Conservation (phyloP, 2,329 filamentous ascomycete genomes). For the Aspergillus vadensis region DNA sequence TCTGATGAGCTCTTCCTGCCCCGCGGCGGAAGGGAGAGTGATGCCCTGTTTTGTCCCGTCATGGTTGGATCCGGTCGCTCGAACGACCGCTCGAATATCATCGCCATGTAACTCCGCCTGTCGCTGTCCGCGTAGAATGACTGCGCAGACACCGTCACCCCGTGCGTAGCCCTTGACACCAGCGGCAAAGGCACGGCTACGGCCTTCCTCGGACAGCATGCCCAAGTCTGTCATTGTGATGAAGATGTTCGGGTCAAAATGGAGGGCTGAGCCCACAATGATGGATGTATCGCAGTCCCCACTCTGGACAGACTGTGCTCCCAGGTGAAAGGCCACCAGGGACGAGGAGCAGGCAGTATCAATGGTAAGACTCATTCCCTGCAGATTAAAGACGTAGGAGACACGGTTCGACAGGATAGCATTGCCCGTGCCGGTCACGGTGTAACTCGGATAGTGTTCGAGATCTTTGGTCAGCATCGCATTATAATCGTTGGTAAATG, state of each 20-base stretch:
- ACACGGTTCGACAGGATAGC: conserved; percentile 37
- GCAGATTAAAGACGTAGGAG: conserved; percentile 40
- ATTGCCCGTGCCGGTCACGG: conserved; percentile 25
- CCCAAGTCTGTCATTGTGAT: conserved; percentile 32
- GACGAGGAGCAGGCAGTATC: conserved; percentile 47
- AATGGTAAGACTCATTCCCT: conserved; percentile 40
- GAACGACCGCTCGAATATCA: conserved; percentile 32
- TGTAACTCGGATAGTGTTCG: conserved; percentile 17
- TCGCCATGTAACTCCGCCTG: conserved; percentile 32
- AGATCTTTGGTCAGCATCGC: conserved; percentile 18
- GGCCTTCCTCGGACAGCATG: conserved; percentile 35
- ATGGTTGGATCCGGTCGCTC: conserved; percentile 22
- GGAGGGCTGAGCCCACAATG: conserved; percentile 35
- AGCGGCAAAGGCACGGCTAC: conserved; percentile 27
- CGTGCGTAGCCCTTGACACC: conserved; percentile 33
- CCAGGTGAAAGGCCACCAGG: conserved; percentile 30
- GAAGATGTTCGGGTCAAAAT: conserved; percentile 31
- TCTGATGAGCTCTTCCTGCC: conserved; percentile 11
- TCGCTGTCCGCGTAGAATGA: conserved; percentile 29
- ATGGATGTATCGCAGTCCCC: conserved; percentile 22
- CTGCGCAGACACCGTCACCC: conserved; percentile 34
- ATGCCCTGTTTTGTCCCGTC: conserved; percentile 24
- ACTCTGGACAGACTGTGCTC: conserved; percentile 6
- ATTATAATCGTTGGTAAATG: conserved; percentile 26
- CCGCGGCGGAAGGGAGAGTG: background rate